phyloP scores from a whole-genome alignment of 208 protist genomes.

The Trypanosoma boissoni region DNA sequence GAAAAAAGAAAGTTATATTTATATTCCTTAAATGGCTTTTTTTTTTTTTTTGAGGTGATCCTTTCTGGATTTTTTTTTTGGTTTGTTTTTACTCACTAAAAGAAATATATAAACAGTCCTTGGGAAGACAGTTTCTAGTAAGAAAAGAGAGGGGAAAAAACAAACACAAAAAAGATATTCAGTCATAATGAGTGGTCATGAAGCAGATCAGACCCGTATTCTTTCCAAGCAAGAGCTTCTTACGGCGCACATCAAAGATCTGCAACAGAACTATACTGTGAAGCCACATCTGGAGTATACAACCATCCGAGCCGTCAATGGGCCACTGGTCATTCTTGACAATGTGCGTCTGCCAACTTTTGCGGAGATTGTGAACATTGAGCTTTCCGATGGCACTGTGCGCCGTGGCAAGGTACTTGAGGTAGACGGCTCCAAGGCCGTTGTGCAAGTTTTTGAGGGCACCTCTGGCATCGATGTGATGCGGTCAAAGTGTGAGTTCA shows the following conservation, averaged over 20 bases:
- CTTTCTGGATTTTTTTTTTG: neutral
- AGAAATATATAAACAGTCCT: conserved; percentile 10
- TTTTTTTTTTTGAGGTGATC: conserved; percentile 23
- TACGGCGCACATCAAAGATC: conserved; percentile 62
- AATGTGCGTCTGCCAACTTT: conserved; percentile 98
- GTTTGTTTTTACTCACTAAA: conserved; percentile 6
- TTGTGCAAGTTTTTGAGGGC: conserved; percentile 99
- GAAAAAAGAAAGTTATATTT: too few relatives aligned
- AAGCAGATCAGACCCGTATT: conserved; percentile 46
- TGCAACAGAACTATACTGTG: conserved; percentile 68
- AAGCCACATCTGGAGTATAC: conserved; percentile 96
- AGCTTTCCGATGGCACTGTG: conserved; percentile 94
- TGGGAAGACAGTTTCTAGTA: too few relatives aligned
- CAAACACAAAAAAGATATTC: too few relatives aligned
- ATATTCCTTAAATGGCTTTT: conserved; percentile 23
- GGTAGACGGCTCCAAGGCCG: conserved; percentile 97
- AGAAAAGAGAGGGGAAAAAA: too few relatives aligned
- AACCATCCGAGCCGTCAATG: conserved; percentile 99
- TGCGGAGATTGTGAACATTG: conserved; percentile 99
- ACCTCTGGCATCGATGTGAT: conserved; percentile 99
- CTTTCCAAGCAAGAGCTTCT: conserved; percentile 89
- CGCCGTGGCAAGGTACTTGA: conserved; percentile 99
- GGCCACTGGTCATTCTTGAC: conserved; percentile 99
- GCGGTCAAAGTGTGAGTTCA: conserved; percentile 97
- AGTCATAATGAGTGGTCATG: conserved; percentile 18